These are phyloP conservation scores for Gaultheria prostrata DNA, from an alignment of 148 eudicot genomes.

Conservation along the genomic window DNA sequence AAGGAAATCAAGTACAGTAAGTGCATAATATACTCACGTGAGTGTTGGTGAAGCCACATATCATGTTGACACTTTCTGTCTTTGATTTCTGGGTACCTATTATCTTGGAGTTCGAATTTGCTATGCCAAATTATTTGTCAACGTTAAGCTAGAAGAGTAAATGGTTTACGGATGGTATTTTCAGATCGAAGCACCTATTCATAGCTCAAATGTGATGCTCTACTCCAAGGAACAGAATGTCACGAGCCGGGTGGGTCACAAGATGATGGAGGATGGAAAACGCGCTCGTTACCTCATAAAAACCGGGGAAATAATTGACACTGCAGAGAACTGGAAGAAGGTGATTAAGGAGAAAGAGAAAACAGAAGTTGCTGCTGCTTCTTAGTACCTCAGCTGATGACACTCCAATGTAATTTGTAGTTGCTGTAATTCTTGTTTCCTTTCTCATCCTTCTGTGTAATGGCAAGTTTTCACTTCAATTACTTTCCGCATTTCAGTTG, in stretches of 20 bases:
- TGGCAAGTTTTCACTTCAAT: no score
- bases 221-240: conserved; percentile 86
- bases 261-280: conserved; percentile 71
- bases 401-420: conserved; percentile 6
- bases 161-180: background rate
- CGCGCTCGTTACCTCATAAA: conserved; percentile 91
- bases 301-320: conserved; percentile 93
- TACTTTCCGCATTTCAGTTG: background rate
- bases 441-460: background rate
- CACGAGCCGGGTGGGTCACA: conserved; percentile 88
- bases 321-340: conserved; percentile 83
- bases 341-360: conserved; percentile 59
- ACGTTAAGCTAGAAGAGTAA: background rate
- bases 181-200: conserved; percentile 88
- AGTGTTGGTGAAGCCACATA: background rate
- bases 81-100: background rate
- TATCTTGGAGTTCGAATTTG: background rate
- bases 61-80: background rate
- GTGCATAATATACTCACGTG: background rate
- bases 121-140: background rate
- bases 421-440: background rate
- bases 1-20: background rate
- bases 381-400: conserved; percentile 10
- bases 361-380: conserved; percentile 49
- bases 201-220: conserved; percentile 97